phyloP scores from a whole-genome alignment of 176 grass and related monocot species.

The Ensete ventricosum region DNA sequence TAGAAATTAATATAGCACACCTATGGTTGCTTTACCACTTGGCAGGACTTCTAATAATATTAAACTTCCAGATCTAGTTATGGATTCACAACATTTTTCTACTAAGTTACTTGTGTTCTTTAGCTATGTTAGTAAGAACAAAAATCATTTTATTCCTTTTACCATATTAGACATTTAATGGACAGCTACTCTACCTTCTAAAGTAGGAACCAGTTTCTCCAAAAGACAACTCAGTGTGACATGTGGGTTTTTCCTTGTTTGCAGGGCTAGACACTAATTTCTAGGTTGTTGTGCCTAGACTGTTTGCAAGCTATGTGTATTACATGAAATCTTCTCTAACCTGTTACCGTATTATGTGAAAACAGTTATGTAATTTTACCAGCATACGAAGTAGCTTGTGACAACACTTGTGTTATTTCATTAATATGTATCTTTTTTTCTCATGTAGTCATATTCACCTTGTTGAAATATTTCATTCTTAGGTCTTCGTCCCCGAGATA shows the following conservation, averaged over 20 bases:
- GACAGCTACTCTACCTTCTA: background rate
- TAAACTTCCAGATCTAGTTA: background rate
- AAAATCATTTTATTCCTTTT: background rate
- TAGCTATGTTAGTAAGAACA: background rate
- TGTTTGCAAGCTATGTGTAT: background rate
- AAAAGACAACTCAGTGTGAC: background rate
- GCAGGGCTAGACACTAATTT: background rate
- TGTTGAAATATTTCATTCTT: background rate
- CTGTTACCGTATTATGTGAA: background rate
- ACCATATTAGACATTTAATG: background rate
- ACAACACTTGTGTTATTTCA: slow-evolving; percentile 3
- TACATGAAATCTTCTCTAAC: background rate
- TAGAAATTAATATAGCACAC: too few species aligned
- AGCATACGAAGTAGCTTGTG: background rate
- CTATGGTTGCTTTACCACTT: too few species aligned
- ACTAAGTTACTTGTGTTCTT: background rate
- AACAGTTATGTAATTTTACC: background rate
- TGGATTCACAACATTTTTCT: background rate
- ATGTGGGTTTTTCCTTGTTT: background rate
- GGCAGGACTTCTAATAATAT: background rate
- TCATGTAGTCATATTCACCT: background rate
- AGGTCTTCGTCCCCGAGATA: slow-evolving; percentile 90
- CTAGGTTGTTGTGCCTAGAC: background rate
- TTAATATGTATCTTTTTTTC: background rate
- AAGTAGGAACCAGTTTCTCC: background rate